Conservation (phyloP, 305 asterid species). For the Fraxinus platypoda region DNA sequence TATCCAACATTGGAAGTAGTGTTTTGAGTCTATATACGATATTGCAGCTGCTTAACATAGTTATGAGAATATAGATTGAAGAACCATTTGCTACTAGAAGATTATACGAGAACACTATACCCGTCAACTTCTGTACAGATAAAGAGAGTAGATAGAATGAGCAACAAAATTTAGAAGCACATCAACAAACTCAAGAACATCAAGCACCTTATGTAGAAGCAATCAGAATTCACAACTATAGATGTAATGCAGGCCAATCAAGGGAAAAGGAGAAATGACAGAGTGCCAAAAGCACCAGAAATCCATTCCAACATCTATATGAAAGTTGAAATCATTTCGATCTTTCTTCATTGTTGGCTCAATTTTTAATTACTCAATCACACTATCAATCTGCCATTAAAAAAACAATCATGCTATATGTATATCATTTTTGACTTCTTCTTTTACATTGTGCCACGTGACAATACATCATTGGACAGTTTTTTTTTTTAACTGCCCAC, state of each 20-base stretch:
- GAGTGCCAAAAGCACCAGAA: not conserved
- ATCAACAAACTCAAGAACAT: not conserved
- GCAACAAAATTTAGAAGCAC: not conserved
- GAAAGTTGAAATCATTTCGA: too few relatives aligned
- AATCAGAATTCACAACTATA: not conserved
- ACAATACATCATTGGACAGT: too few relatives aligned
- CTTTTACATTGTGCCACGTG: too few relatives aligned
- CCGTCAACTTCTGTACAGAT: not conserved
- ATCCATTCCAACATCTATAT: too few relatives aligned
- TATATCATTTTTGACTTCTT: too few relatives aligned
- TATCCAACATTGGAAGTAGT: not conserved
- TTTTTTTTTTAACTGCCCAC: too few relatives aligned
- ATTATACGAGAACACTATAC: not conserved
- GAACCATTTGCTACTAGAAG: not conserved
- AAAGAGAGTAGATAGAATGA: not conserved
- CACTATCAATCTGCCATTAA: too few relatives aligned
- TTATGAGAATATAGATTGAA: not conserved
- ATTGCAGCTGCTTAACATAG: not conserved
- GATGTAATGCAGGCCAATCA: not conserved
- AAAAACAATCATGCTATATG: too few relatives aligned
- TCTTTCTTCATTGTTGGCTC: too few relatives aligned
- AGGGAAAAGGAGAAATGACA: not conserved
- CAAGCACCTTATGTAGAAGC: not conserved
- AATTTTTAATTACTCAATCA: too few relatives aligned
- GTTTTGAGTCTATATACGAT: not conserved